Evolutionary conservation across 2,329 filamentous ascomycete genomes (phyloP).

Genomic region (Elsinoe ampelina): DNA sequence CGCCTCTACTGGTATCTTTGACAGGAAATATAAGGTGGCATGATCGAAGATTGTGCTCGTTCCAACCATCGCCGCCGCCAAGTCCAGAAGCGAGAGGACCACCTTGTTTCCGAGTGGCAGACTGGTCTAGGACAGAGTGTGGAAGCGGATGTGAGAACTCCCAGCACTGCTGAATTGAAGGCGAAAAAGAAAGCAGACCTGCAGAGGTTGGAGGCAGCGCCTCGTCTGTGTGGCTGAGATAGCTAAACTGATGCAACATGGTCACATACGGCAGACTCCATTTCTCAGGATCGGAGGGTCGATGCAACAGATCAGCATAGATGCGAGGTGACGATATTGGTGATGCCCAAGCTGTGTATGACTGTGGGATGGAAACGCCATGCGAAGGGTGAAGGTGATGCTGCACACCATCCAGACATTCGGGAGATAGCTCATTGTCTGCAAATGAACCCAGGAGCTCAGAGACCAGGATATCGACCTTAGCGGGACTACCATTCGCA

Average conservation of each 20-base stretch:
- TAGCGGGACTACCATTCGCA: slow-evolving; percentile 45
- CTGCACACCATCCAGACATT: slow-evolving; percentile 93
- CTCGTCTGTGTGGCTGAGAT: slow-evolving; percentile 54
- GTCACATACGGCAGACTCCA: slow-evolving; percentile 94
- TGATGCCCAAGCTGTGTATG: slow-evolving; percentile 89
- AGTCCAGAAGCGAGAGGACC: slow-evolving; percentile 59
- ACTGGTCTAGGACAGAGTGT: slow-evolving; percentile 46
- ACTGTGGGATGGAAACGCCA: slow-evolving; percentile 87
- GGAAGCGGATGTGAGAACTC: slow-evolving; percentile 71
- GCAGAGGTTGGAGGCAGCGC: slow-evolving; percentile 2
- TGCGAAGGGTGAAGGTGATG: slow-evolving; percentile 70
- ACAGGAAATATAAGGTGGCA: slow-evolving; percentile 71
- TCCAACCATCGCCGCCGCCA: slow-evolving; percentile 68
- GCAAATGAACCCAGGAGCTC: slow-evolving; percentile 92
- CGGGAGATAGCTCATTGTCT: slow-evolving; percentile 93
- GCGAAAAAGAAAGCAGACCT: slow-evolving; percentile 16
- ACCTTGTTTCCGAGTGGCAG: slow-evolving; percentile 46
- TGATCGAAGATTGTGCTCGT: slow-evolving; percentile 83
- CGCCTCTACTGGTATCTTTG: slow-evolving; percentile 55
- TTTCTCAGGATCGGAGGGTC: slow-evolving; percentile 57
- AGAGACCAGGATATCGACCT: slow-evolving; percentile 87
- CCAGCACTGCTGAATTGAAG: slow-evolving; percentile 66
- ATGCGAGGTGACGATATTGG: slow-evolving; percentile 83
- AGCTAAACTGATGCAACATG: slow-evolving; percentile 82
- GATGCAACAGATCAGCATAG: slow-evolving; percentile 65